Conservation (phyloP, 2,329 filamentous ascomycete species). For the Stemphylium beticola region DNA sequence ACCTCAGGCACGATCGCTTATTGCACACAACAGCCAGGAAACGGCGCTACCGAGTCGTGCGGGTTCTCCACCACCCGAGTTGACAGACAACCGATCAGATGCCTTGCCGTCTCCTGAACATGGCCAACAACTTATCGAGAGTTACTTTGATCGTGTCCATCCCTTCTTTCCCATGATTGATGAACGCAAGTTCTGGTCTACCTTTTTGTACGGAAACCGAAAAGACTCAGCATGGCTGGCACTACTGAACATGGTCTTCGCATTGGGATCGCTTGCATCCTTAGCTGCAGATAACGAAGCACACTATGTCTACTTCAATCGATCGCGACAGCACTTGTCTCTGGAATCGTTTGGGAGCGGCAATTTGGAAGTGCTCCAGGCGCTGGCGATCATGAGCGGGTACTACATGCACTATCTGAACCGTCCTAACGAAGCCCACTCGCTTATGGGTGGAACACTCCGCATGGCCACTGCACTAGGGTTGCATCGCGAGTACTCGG, state of each 20-base stretch:
- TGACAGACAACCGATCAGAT: conserved; percentile 40
- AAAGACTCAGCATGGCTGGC: conserved; percentile 74
- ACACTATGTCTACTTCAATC: conserved; percentile 73
- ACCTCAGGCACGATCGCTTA: conserved; percentile 57
- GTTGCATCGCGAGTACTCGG: conserved; percentile 68
- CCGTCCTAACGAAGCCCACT: conserved; percentile 77
- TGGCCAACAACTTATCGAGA: conserved; percentile 72
- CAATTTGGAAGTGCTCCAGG: conserved; percentile 75
- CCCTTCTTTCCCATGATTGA: conserved; percentile 76
- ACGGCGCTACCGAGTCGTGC: conserved; percentile 47
- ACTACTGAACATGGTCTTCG: conserved; percentile 77
- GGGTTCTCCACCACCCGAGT: conserved; percentile 45
- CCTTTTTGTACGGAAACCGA: conserved; percentile 67
- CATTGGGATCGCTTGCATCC: conserved; percentile 74
- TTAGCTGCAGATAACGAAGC: conserved; percentile 67
- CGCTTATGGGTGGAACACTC: conserved; percentile 72
- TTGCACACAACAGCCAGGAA: conserved; percentile 52
- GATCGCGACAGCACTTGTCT: conserved; percentile 69
- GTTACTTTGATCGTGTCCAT: conserved; percentile 77
- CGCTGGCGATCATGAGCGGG: conserved; percentile 72
- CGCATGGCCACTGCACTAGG: conserved; percentile 77
- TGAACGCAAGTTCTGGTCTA: conserved; percentile 71
- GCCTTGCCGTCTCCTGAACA: conserved; percentile 66
- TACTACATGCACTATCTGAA: conserved; percentile 82
- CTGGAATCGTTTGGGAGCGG: conserved; percentile 73